Base-by-base conservation (phyloP, 2,329 filamentous ascomycete species). In the Penicillium nordicum region DNA sequence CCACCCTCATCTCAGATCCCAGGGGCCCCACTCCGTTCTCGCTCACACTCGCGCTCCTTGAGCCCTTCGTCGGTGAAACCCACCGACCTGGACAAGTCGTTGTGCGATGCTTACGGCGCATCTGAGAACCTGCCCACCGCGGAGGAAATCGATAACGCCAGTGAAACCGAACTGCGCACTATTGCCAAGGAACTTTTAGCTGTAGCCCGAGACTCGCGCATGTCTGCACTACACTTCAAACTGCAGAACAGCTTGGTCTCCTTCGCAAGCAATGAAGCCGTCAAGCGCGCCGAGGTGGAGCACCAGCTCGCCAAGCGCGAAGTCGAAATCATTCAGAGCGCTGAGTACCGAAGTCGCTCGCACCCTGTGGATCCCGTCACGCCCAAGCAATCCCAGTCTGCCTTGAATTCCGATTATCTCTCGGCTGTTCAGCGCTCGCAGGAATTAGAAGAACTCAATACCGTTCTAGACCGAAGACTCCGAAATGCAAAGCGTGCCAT, bases 301-400 rank as follows among this genome's bases (percentile, higher is more conserved):
- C 89, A 96, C 66, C 89, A 94, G 62, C 92, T 97, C 84, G 88
- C 88, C n/a, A 85, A 90, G 60, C 84, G 89, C 23, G 92, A 97
- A 74, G 88, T 96, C 21, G 89, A 96, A 59, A 89, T 92, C 12
- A 78, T 97, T 29, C 88, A 92, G 58, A 81, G 83, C 59, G 86
- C 86, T 14, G 89, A 94, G 68, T 84, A 88, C 69, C 83, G 85
- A 50, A 83, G 83, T 50, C 85, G 87, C 81, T 55, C 80, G 81
- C 60, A 74, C 73, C 65, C 83, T 80, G 68, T 85, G 78, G 68
- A 76, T 23, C 61, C 59, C n/a, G 42, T 53, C 25, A 64, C 63
- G 60, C 63, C 72, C 55, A 67, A 74, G 65, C 66, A 77, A 61
- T 62, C 79, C 70, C 69, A 78, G 72, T 62, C 68, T 9, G 56